Base-by-base conservation (phyloP, 345 rosid species). In the Dovyalis caffra region DNA sequence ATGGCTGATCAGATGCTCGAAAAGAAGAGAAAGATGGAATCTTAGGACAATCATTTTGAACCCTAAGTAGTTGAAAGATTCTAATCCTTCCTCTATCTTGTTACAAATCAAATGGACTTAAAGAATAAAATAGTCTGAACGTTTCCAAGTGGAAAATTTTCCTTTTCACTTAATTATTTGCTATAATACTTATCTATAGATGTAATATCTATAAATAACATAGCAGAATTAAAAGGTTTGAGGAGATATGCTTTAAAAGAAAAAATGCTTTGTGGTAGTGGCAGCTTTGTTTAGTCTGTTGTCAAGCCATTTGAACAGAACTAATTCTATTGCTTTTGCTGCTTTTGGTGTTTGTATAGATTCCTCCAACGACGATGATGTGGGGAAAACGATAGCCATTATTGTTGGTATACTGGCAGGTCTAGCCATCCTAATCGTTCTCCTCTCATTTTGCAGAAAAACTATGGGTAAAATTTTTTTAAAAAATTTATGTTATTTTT, bases 371-470 rank as follows among this genome's bases (percentile, higher is more conserved):
- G 89, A 83, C 40, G 99, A 92, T 77, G 71, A 84, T 38, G 85
- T 77, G 56, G 97, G 97, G 1, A 92, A 88, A 86, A 85, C 97
- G 31, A 92, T 92, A 0, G 94, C 99, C 69, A 90, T 92, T 5
- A 87, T 89, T 40, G 92, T 95, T 15, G 99, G 99, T 51, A 85
- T 80, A 37, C 69, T 95, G 40, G 97, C 92, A 43, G 95, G 89
- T 69, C 74, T 91, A 0, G 91, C 95, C 18, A 70, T 91, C 81
- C 83, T 95, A 1, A 81, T 95, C 7, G 86, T 95, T 77, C 83
- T 91, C 23, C 97, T 92, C 77, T 92, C 97, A 23, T 64, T 95
- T 18, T 92, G 99, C 83, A 69, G 88, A 73, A 88, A 68, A 78
- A 63, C 90, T 18, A 79, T 78, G 84, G 89, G 93, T 87, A 79